Base-by-base conservation (phyloP, 2,329 filamentous ascomycete genomes). In the Fusarium nurragi region DNA sequence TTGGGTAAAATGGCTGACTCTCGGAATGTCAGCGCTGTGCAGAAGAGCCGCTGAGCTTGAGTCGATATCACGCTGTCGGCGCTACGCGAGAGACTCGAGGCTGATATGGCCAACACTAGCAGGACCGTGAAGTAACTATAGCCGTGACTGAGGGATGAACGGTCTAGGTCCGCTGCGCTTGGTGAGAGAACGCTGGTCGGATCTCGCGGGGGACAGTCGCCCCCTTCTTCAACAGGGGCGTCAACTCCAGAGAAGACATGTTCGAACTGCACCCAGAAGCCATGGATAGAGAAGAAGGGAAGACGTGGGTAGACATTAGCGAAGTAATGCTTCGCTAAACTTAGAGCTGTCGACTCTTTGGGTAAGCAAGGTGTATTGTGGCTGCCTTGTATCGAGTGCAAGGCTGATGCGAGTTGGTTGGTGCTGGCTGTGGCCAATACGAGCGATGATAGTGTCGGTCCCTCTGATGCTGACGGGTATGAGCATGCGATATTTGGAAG, bases 211-310 rank as follows among this genome's bases (percentile, higher is more conserved):
- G n/a, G 21, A 1, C 14, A 26, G 13, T 4, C 5, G 1, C 34
- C 9, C 11, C 14, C 12, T 1, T 4, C 22, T 6, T 30, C 18
- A 0, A 3, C 11, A 2, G 23, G 34, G 3, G 54, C 34, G 12
- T 9, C 21, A 5, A 23, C n/a, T 0, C 56, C 54, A 0, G 56
- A 60, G 1, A 60, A 60, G n/a, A 60, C 54, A 11, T 60, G 54
- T 2, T 60, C 26, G 1, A 60, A 60, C 9, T 60, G 56, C 1
- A 54, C 46, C 54, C 56, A 60, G 7, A 60, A 60, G 0, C 56
- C 54, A 0, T 60, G 54, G 1, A 60, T 60, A 2, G 56, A 60
- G 7, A 60, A 60, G 23, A 60, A 60, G 4, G 56, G 56, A 12
- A 60, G 49, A 1, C 56, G 39, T 1, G 56, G 56, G 8, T 60